Percentiles rank a stretch among this genome's conserved stretches.
Conservation (phyloP, 78 protist genomes). For the Protostelium mycophagum region DNA sequence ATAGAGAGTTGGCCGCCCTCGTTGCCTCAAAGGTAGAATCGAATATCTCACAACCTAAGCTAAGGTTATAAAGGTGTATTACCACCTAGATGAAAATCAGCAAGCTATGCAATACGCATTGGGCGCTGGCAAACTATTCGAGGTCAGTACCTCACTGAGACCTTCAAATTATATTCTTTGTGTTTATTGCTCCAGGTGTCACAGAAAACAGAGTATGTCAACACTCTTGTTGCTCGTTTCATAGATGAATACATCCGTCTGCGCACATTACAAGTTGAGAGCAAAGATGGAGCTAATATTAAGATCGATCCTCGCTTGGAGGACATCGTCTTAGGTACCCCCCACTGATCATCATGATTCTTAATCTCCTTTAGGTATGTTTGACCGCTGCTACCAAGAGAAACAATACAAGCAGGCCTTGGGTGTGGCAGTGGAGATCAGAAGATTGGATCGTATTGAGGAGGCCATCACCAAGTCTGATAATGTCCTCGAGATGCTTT, state of each 20-base stretch:
- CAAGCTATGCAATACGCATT: slow-evolving; percentile 86
- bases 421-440: slow-evolving; percentile 91
- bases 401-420: slow-evolving; percentile 73
- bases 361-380: too few species aligned
- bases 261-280: background rate
- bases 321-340: slow-evolving; percentile 67
- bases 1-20: background rate
- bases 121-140: slow-evolving; percentile 80
- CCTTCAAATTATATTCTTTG: background rate
- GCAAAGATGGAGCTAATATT: background rate
- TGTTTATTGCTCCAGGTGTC: background rate
- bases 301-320: slow-evolving; percentile 39
- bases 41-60: background rate
- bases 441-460: slow-evolving; percentile 89
- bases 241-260: slow-evolving; percentile 23
- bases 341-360: too few species aligned
- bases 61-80: slow-evolving; percentile 76
- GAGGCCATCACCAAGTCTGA: slow-evolving; percentile 41
- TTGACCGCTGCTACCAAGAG: slow-evolving; percentile 61
- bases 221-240: slow-evolving; percentile 53
- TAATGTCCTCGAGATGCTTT: slow-evolving; percentile 38
- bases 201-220: slow-evolving; percentile 57
- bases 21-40: background rate
- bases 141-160: slow-evolving; percentile 23
- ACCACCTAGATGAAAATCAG: slow-evolving; percentile 79